A percentile compares a stretch with the other conserved stretches of the same genome.
Evolutionary conservation across 2,329 filamentous ascomycete genomes (phyloP).

Genomic region (Thyridium curvatum): DNA sequence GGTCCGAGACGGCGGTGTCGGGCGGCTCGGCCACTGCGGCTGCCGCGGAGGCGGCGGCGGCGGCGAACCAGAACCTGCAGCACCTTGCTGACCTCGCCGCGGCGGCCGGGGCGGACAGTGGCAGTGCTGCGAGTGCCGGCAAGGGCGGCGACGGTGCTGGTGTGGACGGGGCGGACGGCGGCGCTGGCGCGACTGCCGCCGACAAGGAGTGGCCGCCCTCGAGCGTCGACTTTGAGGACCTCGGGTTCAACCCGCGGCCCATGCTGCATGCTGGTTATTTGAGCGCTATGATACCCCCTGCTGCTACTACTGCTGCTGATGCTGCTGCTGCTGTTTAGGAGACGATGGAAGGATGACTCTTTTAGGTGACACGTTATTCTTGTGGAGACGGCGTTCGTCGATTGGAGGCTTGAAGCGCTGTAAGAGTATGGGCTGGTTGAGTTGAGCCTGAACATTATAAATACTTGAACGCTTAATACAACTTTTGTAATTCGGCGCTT

Average conservation of each 20-base stretch:
- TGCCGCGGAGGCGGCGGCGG: conserved; percentile 7
- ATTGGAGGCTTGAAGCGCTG: no score
- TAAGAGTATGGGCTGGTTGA: no score
- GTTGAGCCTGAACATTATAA: no score
- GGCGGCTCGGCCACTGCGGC: conserved; percentile 24
- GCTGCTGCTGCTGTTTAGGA: no score
- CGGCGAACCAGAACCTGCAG: conserved; percentile 50
- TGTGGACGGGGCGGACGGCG: background rate
- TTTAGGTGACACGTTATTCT: no score
- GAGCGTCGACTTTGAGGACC: conserved; percentile 26
- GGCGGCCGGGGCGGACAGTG: conserved; percentile 9
- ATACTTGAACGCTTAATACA: no score
- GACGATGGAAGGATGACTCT: no score
- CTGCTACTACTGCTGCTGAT: no score
- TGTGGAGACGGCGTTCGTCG: no score
- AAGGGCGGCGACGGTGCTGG: conserved; percentile 9
- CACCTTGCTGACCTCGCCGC: conserved; percentile 35
- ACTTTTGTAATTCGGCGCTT: no score
- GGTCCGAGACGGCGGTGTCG: conserved; percentile 24
- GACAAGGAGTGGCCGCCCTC: background rate
- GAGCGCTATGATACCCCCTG: conserved; percentile 5
- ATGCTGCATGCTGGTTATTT: conserved; percentile 33
- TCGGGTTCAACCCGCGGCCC: conserved; percentile 32
- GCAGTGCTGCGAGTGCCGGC: no score
- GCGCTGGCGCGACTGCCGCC: conserved; percentile 12